Percentiles rank a stretch among this genome's conserved stretches.
These are phyloP conservation scores for Nannochloris sp. DNA, from an alignment of 139 green algal species.

Conservation along the genomic window DNA sequence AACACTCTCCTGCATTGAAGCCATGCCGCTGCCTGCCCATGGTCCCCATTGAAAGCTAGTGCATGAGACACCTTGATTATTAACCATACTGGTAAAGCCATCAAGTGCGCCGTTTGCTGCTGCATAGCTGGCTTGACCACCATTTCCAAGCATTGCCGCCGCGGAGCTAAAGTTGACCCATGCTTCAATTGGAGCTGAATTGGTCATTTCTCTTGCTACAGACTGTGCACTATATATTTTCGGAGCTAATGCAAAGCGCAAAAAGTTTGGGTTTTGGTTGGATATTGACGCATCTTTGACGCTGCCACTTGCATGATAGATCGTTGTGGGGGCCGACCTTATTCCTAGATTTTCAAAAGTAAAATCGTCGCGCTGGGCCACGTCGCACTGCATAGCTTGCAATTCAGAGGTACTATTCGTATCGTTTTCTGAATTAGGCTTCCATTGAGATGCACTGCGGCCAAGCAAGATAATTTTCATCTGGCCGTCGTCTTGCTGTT, in stretches of 20 bases:
- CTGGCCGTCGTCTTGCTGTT: background rate
- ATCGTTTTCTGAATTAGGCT: background rate
- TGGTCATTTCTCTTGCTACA: too few relatives aligned
- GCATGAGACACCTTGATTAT: background rate
- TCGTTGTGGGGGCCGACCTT: background rate
- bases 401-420: background rate
- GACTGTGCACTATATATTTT: constrained; percentile 28
- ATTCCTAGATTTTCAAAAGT: too few relatives aligned
- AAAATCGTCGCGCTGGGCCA: too few relatives aligned
- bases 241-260: constrained; percentile 36
- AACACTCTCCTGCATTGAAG: constrained; percentile 5
- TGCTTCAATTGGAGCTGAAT: constrained; percentile 46
- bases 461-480: constrained; percentile 4
- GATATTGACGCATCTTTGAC: constrained; percentile 44
- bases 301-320: background rate
- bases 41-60: constrained; percentile 13
- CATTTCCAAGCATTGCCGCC: constrained; percentile 20
- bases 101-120: constrained; percentile 71
- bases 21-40: constrained; percentile 40
- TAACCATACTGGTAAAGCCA: background rate
- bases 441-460: background rate
- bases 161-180: constrained; percentile 24
- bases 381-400: background rate
- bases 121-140: constrained; percentile 36
- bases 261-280: constrained; percentile 31